Percentiles rank a stretch among this genome's conserved stretches.
These are phyloP conservation scores for Acanthamoeba sp. DNA, from an alignment of 208 protist species.

Conservation along the genomic window DNA sequence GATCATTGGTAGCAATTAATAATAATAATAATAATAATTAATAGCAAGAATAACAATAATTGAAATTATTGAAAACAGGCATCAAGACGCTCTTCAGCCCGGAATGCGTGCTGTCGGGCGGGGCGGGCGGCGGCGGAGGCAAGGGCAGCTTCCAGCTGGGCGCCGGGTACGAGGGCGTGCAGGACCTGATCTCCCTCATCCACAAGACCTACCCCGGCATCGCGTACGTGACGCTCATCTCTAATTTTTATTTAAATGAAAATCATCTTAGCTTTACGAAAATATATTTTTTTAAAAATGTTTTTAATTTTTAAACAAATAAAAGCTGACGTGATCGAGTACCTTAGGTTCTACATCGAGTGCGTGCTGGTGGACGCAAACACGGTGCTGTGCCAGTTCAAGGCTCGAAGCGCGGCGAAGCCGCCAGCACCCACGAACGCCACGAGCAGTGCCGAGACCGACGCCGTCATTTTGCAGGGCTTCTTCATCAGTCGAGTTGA, in stretches of 20 bases:
- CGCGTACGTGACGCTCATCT: background rate
- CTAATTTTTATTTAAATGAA: background rate
- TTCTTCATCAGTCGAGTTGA: conserved; percentile 6
- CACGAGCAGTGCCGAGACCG: background rate
- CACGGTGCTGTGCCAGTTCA: conserved; percentile 21
- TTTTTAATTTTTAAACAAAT: background rate
- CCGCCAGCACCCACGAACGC: background rate
- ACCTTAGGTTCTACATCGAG: conserved; percentile 49
- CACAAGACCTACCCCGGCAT: conserved; percentile 24
- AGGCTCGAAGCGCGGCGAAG: background rate
- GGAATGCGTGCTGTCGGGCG: background rate
- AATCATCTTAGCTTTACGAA: background rate
- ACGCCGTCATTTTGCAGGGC: conserved; percentile 7
- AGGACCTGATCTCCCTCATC: background rate
- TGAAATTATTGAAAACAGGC: background rate
- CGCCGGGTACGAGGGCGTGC: background rate
- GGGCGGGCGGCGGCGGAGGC: background rate
- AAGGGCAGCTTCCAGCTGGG: conserved; percentile 1
- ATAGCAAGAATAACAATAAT: no score
- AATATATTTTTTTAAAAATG: no score
- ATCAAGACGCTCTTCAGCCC: background rate
- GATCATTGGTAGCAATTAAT: no score
- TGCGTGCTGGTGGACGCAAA: conserved; percentile 24
- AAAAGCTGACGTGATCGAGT: no score
- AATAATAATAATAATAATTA: no score